A percentile compares a stretch with the other conserved stretches of the same genome.
phyloP scores from a whole-genome alignment of 78 protist genomes.

The Emiliania huxleyi region DNA sequence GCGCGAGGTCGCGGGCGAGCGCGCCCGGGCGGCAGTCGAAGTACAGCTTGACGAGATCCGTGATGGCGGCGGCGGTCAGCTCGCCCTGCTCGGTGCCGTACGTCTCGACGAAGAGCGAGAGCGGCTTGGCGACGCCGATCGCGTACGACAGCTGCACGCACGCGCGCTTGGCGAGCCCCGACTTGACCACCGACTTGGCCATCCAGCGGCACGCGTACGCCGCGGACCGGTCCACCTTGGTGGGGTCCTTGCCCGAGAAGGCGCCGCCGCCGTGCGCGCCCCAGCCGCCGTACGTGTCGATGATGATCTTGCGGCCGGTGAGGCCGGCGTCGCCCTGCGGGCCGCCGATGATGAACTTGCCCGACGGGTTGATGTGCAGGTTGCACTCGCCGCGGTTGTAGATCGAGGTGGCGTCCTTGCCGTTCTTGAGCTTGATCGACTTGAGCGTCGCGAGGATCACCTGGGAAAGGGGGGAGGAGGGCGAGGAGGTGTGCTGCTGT shows the following conservation, averaged over 20 bases:
- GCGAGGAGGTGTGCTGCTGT: no score
- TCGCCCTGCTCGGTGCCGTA: conserved; percentile 91
- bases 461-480: no score
- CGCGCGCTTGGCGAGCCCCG: conserved; percentile 85
- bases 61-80: conserved; percentile 76
- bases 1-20: conserved; percentile 70
- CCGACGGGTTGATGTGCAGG: conserved; percentile 98
- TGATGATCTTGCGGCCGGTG: conserved; percentile 99
- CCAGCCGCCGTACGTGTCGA: conserved; percentile 99
- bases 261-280: conserved; percentile 99
- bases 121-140: conserved; percentile 99
- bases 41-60: conserved; percentile 88
- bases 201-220: conserved; percentile 99
- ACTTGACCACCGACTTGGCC: conserved; percentile 98
- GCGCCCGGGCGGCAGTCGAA: conserved; percentile 96
- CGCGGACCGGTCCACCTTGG: conserved; percentile 99
- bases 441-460: conserved; percentile 55
- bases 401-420: conserved; percentile 86
- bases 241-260: conserved; percentile 99
- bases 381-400: conserved; percentile 70
- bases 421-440: conserved; percentile 85
- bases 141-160: conserved; percentile 98
- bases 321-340: conserved; percentile 99
- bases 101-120: conserved; percentile 94
- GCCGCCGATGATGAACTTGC: conserved; percentile 90